A percentile compares a stretch with the other conserved stretches of the same genome.
Conservation (phyloP, 352 stramenopile species). For the Phytopythium chamaehyphon region DNA sequence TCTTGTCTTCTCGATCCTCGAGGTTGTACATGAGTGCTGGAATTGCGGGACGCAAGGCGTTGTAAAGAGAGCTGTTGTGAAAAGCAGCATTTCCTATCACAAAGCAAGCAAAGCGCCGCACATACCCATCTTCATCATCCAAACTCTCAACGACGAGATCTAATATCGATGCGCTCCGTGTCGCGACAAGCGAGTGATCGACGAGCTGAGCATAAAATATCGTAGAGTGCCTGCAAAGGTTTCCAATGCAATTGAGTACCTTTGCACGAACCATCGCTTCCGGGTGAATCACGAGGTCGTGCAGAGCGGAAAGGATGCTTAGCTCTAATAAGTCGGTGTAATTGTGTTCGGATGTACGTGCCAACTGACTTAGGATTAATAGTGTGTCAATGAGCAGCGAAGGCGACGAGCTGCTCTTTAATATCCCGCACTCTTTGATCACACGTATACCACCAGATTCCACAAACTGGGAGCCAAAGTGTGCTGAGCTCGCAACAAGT, state of each 20-base stretch:
- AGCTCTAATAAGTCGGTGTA: slow-evolving; percentile 62
- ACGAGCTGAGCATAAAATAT: slow-evolving; percentile 82
- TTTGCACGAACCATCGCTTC: slow-evolving; percentile 85
- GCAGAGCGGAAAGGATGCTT: slow-evolving; percentile 50
- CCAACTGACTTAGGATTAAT: slow-evolving; percentile 86
- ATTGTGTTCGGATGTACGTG: slow-evolving; percentile 64
- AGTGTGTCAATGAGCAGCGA: slow-evolving; percentile 79
- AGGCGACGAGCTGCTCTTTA: slow-evolving; percentile 33
- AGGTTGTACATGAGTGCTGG: slow-evolving; percentile 65
- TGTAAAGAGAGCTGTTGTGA: slow-evolving; percentile 80
- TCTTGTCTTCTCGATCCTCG: slow-evolving; percentile 85
- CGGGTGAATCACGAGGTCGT: slow-evolving; percentile 46
- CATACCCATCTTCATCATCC: slow-evolving; percentile 68
- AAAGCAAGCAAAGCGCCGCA: slow-evolving; percentile 92
- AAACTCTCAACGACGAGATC: slow-evolving; percentile 56
- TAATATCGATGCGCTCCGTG: slow-evolving; percentile 33
- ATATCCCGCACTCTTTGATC: slow-evolving; percentile 70
- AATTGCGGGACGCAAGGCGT: slow-evolving; percentile 54
- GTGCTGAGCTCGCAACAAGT: slow-evolving; percentile 78
- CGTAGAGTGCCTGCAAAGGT: slow-evolving; percentile 89
- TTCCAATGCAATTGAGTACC: slow-evolving; percentile 89
- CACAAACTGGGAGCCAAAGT: slow-evolving; percentile 81
- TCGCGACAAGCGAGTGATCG: slow-evolving; percentile 4
- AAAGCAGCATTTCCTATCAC: slow-evolving; percentile 94
- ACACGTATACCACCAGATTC: slow-evolving; percentile 55